Evolutionary conservation across 306 rosid genomes (phyloP), one percentile per base, ranked within the genome.

Genomic region (Acacia melanoxylon): DNA sequence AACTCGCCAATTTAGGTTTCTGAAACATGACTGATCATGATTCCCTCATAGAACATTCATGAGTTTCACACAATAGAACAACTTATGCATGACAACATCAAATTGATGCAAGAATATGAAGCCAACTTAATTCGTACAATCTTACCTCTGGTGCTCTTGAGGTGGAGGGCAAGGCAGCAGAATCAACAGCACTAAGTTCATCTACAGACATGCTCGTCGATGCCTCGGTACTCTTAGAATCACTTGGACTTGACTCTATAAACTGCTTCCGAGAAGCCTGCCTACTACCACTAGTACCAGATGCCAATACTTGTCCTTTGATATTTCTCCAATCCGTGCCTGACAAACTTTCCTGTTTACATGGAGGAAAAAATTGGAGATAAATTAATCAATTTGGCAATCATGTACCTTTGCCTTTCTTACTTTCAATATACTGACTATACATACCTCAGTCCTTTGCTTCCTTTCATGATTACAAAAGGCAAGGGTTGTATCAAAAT

Each of bases 401-500:
- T 10, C 10, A 20, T 46, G 29, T 13, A 27, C 51, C 44, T 52
- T 63, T 69, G 25, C 35, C 40, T 54, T 68, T 54, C 31, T 42
- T 3, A 14, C 44, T 5, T 7, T 33, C n/a, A 13, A 35, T 74
- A 20, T 16, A 79, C 33, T 79, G 77, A 71, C 67, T 58, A 72
- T 73, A 76, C 76, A 68, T 81, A 91, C 99, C 98, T 96, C 99
- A 11, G 90, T 91, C 86, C 97, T 92, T 80, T 92, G 98, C 82
- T 96, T 93, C 82, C 99, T 88, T 86, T 96, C 99, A 78, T 93
- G 93, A 83, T 93, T 96, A 83, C 87, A 83, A 77, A 79, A 93
- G 79, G 99, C 99, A 44, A 96, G 97, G 75, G 90, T 96, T 45
- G 97, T 83, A 88, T 96, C 97, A 90, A 96, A 96, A 90, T 96